Percentiles rank a stretch among this genome's conserved stretches.
phyloP scores from a whole-genome alignment of 2,329 filamentous ascomycete genomes.

The Chalara sp. region DNA sequence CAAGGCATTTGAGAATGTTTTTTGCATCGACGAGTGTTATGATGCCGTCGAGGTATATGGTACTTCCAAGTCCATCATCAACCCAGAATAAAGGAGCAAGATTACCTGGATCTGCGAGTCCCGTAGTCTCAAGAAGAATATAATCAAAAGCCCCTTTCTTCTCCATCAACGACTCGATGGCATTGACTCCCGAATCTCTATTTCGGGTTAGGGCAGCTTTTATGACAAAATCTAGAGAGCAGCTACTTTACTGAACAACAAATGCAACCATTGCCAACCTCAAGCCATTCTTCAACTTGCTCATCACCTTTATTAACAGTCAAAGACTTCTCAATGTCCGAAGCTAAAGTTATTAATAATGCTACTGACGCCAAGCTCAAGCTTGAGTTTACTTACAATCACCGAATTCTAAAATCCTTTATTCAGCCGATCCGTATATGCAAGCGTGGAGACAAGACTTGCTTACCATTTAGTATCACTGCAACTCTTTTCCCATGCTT shows the following conservation, averaged over 20 bases:
- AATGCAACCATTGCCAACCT: constrained; percentile 93
- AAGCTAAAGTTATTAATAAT: constrained; percentile 37
- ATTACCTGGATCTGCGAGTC: constrained; percentile 90
- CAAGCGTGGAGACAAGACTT: background rate
- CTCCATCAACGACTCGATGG: constrained; percentile 93
- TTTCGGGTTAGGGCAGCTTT: constrained; percentile 4
- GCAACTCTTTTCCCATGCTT: constrained; percentile 97
- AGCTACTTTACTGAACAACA: constrained; percentile 91
- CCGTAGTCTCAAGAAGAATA: constrained; percentile 93
- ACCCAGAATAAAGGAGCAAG: constrained; percentile 97
- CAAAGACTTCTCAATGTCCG: constrained; percentile 93
- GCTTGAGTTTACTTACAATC: constrained; percentile 51
- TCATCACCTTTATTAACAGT: constrained; percentile 81
- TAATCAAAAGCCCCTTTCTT: constrained; percentile 93
- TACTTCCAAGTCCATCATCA: constrained; percentile 89
- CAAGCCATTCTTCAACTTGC: constrained; percentile 88
- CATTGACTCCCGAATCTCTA: constrained; percentile 85
- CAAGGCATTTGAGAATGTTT: constrained; percentile 77
- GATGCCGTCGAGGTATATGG: constrained; percentile 94
- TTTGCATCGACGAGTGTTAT: constrained; percentile 94
- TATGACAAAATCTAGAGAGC: background rate
- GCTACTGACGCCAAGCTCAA: background rate
- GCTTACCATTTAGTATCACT: constrained; percentile 81
- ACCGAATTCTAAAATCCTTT: constrained; percentile 60
- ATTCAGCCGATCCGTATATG: background rate